A percentile compares a stretch with the other conserved stretches of the same genome.
phyloP scores from a whole-genome alignment of 2,329 filamentous ascomycete genomes.

The Ceratocystis colombiana region DNA sequence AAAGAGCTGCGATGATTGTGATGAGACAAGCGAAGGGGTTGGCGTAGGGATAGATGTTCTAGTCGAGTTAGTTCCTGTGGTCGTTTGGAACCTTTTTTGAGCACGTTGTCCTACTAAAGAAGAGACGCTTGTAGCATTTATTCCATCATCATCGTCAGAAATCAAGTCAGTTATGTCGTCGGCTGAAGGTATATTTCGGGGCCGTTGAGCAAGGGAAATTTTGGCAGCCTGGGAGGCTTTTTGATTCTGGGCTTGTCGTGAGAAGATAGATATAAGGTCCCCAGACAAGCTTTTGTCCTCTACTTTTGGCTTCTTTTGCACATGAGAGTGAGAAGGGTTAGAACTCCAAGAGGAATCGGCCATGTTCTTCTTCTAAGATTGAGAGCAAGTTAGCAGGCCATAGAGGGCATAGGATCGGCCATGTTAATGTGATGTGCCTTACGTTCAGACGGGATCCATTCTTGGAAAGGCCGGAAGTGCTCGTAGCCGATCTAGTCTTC shows the following conservation, averaged over 20 bases:
- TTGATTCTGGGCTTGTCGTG: constrained; percentile 48
- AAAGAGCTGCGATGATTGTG: constrained; percentile 13
- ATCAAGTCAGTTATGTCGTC: constrained; percentile 42
- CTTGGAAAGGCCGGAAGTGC: constrained; percentile 38
- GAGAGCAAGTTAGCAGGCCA: constrained; percentile 20
- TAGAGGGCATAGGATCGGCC: background rate
- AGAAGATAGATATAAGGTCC: constrained; percentile 51
- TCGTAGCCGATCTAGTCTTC: constrained; percentile 32
- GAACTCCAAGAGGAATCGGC: constrained; percentile 41
- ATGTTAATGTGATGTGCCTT: constrained; percentile 8
- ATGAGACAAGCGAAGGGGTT: constrained; percentile 24
- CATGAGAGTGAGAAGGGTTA: constrained; percentile 35
- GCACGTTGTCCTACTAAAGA: constrained; percentile 50
- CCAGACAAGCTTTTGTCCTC: constrained; percentile 46
- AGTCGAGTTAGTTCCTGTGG: background rate
- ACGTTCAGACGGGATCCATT: constrained; percentile 28
- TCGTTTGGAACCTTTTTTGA: constrained; percentile 41
- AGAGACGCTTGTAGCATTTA: constrained; percentile 34
- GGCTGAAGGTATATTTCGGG: constrained; percentile 23
- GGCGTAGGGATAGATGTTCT: constrained; percentile 25
- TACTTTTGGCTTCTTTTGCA: constrained; percentile 37
- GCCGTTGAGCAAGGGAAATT: constrained; percentile 27
- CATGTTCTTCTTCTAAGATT: constrained; percentile 26
- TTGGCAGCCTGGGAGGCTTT: constrained; percentile 18
- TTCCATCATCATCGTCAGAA: constrained; percentile 32